Conservation (phyloP, 495 filamentous ascomycete genomes). For the Penicillium chermesinum region DNA sequence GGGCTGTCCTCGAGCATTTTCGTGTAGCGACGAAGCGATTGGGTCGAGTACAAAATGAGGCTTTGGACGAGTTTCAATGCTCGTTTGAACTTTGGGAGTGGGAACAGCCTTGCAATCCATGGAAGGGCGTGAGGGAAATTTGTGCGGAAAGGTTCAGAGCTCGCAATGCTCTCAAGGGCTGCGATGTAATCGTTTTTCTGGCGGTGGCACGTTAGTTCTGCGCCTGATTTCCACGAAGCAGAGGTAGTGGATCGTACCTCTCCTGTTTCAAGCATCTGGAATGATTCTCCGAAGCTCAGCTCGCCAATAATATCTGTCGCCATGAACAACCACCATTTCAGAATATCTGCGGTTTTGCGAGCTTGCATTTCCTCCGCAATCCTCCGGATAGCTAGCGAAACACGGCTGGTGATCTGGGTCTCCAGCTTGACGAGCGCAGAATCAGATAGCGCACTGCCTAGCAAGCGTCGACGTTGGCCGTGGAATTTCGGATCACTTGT, state of each 20-base stretch:
- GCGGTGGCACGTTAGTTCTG: no score
- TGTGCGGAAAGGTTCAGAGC: constrained; percentile 25
- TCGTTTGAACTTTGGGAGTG: constrained; percentile 16
- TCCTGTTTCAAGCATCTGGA: constrained; percentile 49
- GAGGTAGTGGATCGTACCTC: constrained; percentile 22
- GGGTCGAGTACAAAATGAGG: constrained; percentile 30
- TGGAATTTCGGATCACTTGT: constrained; percentile 29
- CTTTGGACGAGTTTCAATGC: constrained; percentile 48
- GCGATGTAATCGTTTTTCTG: constrained; percentile 40
- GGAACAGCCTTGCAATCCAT: constrained; percentile 7
- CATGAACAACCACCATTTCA: constrained; percentile 56
- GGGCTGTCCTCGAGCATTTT: constrained; percentile 34
- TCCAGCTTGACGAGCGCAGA: constrained; percentile 20
- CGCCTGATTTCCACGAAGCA: not conserved
- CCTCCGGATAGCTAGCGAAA: constrained; percentile 28
- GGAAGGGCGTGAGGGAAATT: constrained; percentile 30
- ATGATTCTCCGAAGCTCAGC: constrained; percentile 54
- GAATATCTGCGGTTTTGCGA: constrained; percentile 38
- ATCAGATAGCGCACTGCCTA: constrained; percentile 39
- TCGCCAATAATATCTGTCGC: constrained; percentile 52
- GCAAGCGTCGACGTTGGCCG: constrained; percentile 25
- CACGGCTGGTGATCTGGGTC: constrained; percentile 22
- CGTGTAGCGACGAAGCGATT: constrained; percentile 41
- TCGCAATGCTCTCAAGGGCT: constrained; percentile 29
- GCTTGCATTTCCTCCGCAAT: constrained; percentile 30